phyloP scores from a whole-genome alignment of 805 yeast species.

The Maudiozyma serrabonitensis region DNA sequence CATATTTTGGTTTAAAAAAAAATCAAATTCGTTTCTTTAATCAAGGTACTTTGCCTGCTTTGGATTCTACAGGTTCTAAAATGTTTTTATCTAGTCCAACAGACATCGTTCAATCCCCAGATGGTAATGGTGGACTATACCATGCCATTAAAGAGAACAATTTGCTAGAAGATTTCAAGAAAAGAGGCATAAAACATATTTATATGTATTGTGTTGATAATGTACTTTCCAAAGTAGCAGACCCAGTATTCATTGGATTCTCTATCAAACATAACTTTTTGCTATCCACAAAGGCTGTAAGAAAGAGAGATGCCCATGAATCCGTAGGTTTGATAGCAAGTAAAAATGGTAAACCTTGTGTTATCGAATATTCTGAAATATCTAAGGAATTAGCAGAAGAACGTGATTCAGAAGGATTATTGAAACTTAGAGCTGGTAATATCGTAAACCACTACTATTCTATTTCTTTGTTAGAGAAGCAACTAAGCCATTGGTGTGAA shows the following conservation, averaged over 20 bases:
- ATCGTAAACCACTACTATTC: conserved; percentile 95
- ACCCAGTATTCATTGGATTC: conserved; percentile 78
- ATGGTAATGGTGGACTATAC: conserved; percentile 96
- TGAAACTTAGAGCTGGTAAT: conserved; percentile 85
- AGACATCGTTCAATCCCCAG: conserved; percentile 76
- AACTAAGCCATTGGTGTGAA: conserved; percentile 61
- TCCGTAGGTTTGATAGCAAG: conserved; percentile 86
- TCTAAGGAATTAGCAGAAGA: conserved; percentile 61
- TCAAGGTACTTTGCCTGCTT: conserved; percentile 93
- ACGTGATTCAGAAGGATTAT: conserved; percentile 48
- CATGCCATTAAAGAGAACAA: conserved; percentile 62
- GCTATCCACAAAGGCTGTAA: conserved; percentile 87
- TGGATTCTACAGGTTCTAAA: conserved; percentile 57
- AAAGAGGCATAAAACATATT: conserved; percentile 70
- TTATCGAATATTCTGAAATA: conserved; percentile 91
- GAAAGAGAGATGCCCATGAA: conserved; percentile 81
- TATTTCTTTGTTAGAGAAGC: conserved; percentile 52
- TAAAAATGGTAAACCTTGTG: conserved; percentile 64
- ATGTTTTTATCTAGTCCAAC: conserved; percentile 51
- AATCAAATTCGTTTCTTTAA: conserved; percentile 70
- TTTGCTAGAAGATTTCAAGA: conserved; percentile 56
- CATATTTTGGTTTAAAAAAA: conserved; percentile 59
- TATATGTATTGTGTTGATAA: conserved; percentile 98
- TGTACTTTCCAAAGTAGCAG: conserved; percentile 83
- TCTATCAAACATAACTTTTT: conserved; percentile 57